Base-by-base conservation (phyloP, 352 stramenopile genomes). In the Phytophthora palmivora region DNA sequence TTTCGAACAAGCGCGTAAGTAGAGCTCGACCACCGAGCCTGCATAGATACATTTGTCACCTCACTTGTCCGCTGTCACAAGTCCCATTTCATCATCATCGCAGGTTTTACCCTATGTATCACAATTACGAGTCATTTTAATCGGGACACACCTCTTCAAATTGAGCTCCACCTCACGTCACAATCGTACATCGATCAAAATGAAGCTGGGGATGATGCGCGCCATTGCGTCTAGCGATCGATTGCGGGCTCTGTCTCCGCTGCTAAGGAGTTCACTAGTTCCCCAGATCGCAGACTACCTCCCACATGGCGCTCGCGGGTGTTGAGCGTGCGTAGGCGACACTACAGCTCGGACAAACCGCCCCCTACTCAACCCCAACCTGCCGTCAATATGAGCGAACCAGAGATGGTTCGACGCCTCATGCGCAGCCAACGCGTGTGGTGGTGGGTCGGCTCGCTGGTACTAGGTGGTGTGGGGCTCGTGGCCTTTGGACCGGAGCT, bases 401-500 rank as follows among this genome's bases (percentile, higher is more conserved):
- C 72, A 6, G 68, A 81, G 57, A 69, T 78, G 59, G 56, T 76
- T 4, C 48, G 58, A 26, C 72, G 59, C 18, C 58, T 87, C 32
- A 72, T 74, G 42, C 79, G 78, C 2, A 84, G 71, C 38, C 78
- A 92, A 62, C 72, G 79, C 8, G 63, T 80, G 18, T 92, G 74
- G 75, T 76, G 73, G 57, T 91, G 80, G 79, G 6, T 89, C 0
- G 74, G 76, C 8, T 78, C 70, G 0, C 15, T 74, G 0, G 58
- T 75, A 5, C 41, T 89, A 18, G 44, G 69, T 0, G 72, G 72
- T 2, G 72, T 89, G 46, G 79, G 70, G 37, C 73, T 94, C 30
- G 71, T 92, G 49, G 86, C 84, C 33, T 94, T 95, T 28, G 79
- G 59, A 1, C 84, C 86, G 0, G 86, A 95, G 56, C 76, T 95